Percentiles rank a stretch among this genome's conserved stretches.
These are phyloP conservation scores for Anthoceros angustus DNA, from an alignment of 225 moss, liverwort and hornwort genomes.

Conservation along the genomic window DNA sequence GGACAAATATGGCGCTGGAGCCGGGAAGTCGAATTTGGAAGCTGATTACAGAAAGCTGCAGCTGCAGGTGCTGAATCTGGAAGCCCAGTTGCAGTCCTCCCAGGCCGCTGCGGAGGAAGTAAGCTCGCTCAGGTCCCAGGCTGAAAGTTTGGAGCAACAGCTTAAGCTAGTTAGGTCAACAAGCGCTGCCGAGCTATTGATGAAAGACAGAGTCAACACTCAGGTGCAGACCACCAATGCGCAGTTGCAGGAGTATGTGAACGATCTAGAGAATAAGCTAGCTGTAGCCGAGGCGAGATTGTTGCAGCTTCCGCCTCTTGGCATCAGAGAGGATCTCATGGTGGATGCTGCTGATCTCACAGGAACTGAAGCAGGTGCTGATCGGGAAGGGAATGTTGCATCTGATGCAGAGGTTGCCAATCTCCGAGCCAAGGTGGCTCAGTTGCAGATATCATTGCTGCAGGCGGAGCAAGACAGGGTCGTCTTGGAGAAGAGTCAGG, in stretches of 20 bases:
- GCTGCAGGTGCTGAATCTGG: conserved; percentile 28
- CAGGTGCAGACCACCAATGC: conserved; percentile 28
- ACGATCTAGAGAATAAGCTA: conserved; percentile 39
- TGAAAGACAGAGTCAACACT: conserved; percentile 22
- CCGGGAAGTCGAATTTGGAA: conserved; percentile 27
- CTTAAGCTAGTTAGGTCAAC: conserved; percentile 31
- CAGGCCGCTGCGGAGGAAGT: conserved; percentile 20
- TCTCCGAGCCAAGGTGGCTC: conserved; percentile 21
- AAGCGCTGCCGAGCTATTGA: conserved; percentile 31
- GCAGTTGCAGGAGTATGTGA: conserved; percentile 43
- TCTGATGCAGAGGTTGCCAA: neutral
- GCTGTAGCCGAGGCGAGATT: conserved; percentile 29
- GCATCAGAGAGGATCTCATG: conserved; percentile 8
- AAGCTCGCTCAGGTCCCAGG: conserved; percentile 23
- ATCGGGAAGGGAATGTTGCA: neutral
- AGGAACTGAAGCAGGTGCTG: neutral
- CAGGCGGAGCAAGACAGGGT: conserved; percentile 39
- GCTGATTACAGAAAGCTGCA: conserved; percentile 39
- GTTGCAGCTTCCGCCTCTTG: conserved; percentile 16
- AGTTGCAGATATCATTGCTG: conserved; percentile 31
- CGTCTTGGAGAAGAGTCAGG: conserved; percentile 28
- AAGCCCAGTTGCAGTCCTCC: conserved; percentile 24
- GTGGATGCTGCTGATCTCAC: neutral
- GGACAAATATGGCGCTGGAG: conserved; percentile 29
- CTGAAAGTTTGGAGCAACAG: conserved; percentile 43